Conservation (phyloP, 2,329 filamentous ascomycete species). For the Paecilomyces sp. region DNA sequence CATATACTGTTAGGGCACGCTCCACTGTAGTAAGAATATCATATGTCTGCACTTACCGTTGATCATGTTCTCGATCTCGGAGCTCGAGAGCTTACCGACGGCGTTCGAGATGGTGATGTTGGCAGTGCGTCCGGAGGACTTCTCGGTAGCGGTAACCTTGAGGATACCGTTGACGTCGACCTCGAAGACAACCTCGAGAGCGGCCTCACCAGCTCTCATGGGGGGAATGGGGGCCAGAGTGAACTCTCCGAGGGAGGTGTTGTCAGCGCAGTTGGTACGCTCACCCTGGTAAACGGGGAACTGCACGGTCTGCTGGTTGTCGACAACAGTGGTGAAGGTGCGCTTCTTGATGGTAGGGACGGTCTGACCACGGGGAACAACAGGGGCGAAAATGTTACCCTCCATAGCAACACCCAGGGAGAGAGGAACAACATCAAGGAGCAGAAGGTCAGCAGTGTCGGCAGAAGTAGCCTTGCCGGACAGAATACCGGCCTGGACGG, state of each 20-base stretch:
- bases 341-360: slow-evolving; percentile 76
- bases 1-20: neutral
- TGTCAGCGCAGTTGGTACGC: slow-evolving; percentile 96
- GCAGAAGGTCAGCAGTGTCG: slow-evolving; percentile 87
- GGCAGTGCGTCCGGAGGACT: slow-evolving; percentile 92
- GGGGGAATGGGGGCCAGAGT: slow-evolving; percentile 80
- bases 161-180: slow-evolving; percentile 99
- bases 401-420: slow-evolving; percentile 99
- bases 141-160: slow-evolving; percentile 98
- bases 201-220: slow-evolving; percentile 90
- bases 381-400: slow-evolving; percentile 95
- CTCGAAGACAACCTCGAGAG: slow-evolving; percentile 97
- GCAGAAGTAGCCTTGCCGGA: slow-evolving; percentile 95
- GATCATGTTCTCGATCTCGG: slow-evolving; percentile 98
- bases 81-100: slow-evolving; percentile 90
- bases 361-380: slow-evolving; percentile 72
- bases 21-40: neutral
- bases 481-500: slow-evolving; percentile 96
- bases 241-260: slow-evolving; percentile 96
- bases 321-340: slow-evolving; percentile 71
- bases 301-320: slow-evolving; percentile 70
- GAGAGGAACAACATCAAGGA: slow-evolving; percentile 92
- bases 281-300: slow-evolving; percentile 96
- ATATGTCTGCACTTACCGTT: slow-evolving; percentile 48
- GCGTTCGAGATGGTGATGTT: slow-evolving; percentile 99